Conservation (phyloP, 345 rosid species). For the Eutrema yunnanense region DNA sequence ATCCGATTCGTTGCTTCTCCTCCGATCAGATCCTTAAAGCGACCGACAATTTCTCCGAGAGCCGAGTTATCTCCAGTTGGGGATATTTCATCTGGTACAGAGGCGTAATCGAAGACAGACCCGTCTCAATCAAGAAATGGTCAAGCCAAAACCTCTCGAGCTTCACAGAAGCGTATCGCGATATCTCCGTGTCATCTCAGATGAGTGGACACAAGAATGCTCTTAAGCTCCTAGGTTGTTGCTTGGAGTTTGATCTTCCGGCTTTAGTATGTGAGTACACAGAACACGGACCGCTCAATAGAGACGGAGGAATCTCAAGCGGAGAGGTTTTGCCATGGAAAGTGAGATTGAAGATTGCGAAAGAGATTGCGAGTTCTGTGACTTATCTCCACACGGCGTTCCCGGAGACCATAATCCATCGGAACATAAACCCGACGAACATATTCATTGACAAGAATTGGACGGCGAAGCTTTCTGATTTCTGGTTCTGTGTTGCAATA, state of each 20-base stretch:
- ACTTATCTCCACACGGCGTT: slow-evolving; percentile 24
- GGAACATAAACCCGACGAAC: slow-evolving; percentile 21
- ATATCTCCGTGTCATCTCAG: slow-evolving; percentile 23
- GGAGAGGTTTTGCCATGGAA: slow-evolving; percentile 16
- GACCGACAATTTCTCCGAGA: slow-evolving; percentile 17
- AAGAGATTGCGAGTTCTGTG: slow-evolving; percentile 5
- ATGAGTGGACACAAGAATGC: slow-evolving; percentile 19
- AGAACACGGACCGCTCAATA: slow-evolving; percentile 10
- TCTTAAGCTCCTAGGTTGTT: slow-evolving; percentile 17
- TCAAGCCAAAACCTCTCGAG: slow-evolving; percentile 3
- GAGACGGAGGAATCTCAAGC: slow-evolving; percentile 2
- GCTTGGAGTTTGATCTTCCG: slow-evolving; percentile 17
- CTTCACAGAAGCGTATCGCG: slow-evolving; percentile 21
- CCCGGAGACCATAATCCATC: slow-evolving; percentile 17
- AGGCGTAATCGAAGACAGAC: slow-evolving; percentile 20
- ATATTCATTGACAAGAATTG: slow-evolving; percentile 9
- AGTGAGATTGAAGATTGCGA: slow-evolving; percentile 17
- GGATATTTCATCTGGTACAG: slow-evolving; percentile 25
- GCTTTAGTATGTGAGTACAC: slow-evolving; percentile 17
- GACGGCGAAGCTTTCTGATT: slow-evolving; percentile 22
- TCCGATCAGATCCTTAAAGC: slow-evolving; percentile 22
- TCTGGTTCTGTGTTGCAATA: slow-evolving; percentile 27
- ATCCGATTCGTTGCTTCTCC: slow-evolving; percentile 28
- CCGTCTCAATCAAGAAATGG: slow-evolving; percentile 26
- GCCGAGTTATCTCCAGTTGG: slow-evolving; percentile 17